Evolutionary conservation across 2,329 filamentous ascomycete species (phyloP), one percentile per base, ranked within the genome.

Genomic region (Colletotrichum eleusines): DNA sequence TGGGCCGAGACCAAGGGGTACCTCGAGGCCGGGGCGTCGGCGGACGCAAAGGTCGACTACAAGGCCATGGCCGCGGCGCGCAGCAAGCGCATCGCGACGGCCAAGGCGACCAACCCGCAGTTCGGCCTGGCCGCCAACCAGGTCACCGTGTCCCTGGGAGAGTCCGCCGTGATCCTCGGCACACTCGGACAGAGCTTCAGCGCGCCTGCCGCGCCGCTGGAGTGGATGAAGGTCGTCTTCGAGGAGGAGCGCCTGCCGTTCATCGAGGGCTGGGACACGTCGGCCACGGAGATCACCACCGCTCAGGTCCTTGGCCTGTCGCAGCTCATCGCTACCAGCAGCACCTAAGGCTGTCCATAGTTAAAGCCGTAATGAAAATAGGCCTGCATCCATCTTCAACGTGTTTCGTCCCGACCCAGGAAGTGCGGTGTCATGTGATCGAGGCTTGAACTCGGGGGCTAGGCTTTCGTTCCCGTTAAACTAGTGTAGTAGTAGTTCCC

Each of bases 21-120:
- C 44, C 64, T 71, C n/a, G 59, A 66, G 16, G 51, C 54, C 31
- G 68, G 68, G 28, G 64, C 31, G 73, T 76, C 59, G 28, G 66
- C 65, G 14, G 63, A 71, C 26, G 59, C 54, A 4, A 74, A 67
- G 55, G 74, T 80, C 28, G 72, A 73, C 35, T 74, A 77, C 35
- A 71, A 75, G 28, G 73, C 66, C 1, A 77, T 78, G 26, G 78
- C 77, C 23, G n/a, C 58, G 12, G 78, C 77, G n/a, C 69, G 77
- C 7, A 74, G 74, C 54, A 73, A 67, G 33, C 74, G 78, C 28
- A 66, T 78, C 35, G 76, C 73, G 12, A 72, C 71, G 1, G 77
- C 76, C 4, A 69, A 70, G 61, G 66, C 69, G 16, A 72, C 65
- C 20, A 72, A 72, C 54, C 66, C 69, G 4, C 16, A 33, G 1